Conservation (phyloP, 106 monocot species). For the Dendrobium officinale region DNA sequence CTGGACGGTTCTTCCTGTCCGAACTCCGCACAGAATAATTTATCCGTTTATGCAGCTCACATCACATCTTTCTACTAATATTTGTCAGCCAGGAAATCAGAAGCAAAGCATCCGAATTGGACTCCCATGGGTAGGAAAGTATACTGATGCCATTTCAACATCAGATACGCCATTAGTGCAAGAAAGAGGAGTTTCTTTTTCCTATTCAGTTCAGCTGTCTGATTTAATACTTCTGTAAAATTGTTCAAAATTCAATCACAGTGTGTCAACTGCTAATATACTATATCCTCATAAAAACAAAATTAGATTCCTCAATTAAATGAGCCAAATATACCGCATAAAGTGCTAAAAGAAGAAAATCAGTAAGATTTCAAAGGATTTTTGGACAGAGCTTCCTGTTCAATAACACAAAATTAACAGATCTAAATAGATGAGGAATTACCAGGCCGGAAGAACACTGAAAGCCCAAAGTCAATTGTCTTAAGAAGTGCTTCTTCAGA, state of each 20-base stretch:
- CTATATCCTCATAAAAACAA: background rate
- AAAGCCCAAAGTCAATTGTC: constrained; percentile 22
- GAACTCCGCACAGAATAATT: too few species aligned
- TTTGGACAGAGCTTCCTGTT: background rate
- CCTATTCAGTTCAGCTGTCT: background rate
- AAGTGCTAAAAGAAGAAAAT: background rate
- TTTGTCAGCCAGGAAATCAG: background rate
- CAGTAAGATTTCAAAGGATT: background rate
- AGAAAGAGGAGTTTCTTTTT: background rate
- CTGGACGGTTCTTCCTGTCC: too few species aligned
- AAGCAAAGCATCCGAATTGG: background rate
- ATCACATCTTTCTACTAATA: background rate
- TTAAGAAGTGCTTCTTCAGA: constrained; percentile 12
- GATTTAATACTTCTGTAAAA: background rate
- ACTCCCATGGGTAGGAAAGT: background rate
- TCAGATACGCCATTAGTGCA: background rate
- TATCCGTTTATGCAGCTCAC: background rate
- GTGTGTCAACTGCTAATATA: background rate
- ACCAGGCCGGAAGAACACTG: constrained; percentile 22
- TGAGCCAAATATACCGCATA: background rate
- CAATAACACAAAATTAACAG: background rate
- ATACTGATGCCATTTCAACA: background rate
- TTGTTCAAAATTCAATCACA: background rate
- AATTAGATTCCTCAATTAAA: background rate
- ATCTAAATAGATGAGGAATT: background rate